Conservation (phyloP, 352 stramenopile genomes). For the Globisporangium cylindrosporum region DNA sequence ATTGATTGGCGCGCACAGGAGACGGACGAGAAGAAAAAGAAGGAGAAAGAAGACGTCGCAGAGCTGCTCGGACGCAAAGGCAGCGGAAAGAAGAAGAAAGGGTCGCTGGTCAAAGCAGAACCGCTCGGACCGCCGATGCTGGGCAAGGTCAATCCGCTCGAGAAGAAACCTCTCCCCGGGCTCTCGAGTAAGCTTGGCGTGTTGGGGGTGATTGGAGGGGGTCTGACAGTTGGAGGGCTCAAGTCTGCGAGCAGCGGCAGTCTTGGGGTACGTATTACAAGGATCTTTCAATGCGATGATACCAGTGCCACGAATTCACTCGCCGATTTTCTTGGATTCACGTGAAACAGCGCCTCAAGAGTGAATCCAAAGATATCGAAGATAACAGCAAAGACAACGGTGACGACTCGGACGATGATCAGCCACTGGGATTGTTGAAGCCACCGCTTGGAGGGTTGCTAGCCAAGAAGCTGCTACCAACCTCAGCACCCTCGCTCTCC, state of each 20-base stretch:
- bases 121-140: slow-evolving; percentile 40
- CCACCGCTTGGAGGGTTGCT: slow-evolving; percentile 43
- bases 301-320: not conserved
- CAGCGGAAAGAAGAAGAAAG: slow-evolving; percentile 60
- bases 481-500: slow-evolving; percentile 16
- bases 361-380: slow-evolving; percentile 37
- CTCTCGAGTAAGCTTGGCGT: slow-evolving; percentile 35
- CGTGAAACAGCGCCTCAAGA: slow-evolving; percentile 22
- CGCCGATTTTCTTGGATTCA: not conserved
- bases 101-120: slow-evolving; percentile 35
- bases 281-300: not conserved
- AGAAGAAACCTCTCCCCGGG: slow-evolving; percentile 70
- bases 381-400: slow-evolving; percentile 26
- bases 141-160: slow-evolving; percentile 38
- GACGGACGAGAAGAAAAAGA: slow-evolving; percentile 71
- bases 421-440: slow-evolving; percentile 38
- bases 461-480: slow-evolving; percentile 46
- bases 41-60: slow-evolving; percentile 78
- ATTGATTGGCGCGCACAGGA: slow-evolving; percentile 30
- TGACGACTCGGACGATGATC: slow-evolving; percentile 22
- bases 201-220: slow-evolving; percentile 26
- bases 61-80: slow-evolving; percentile 68
- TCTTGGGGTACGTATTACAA: slow-evolving; percentile 41
- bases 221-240: slow-evolving; percentile 26
- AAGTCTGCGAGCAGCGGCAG: slow-evolving; percentile 37